Conservation (phyloP, 75 land plant species). For the Picea sitchensis region DNA sequence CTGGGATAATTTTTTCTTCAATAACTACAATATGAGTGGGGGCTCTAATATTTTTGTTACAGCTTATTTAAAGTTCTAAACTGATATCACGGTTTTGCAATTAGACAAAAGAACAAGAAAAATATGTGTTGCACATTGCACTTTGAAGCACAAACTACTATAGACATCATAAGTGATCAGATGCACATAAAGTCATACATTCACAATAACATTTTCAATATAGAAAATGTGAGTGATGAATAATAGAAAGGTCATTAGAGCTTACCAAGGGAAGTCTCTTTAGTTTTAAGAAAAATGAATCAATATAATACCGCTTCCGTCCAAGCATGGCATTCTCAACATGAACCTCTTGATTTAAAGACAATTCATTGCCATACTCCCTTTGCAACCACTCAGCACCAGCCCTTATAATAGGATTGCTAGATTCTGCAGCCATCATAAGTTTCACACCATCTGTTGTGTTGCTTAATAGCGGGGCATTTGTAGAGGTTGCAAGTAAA, state of each 20-base stretch:
- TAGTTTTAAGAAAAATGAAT: conserved; percentile 57
- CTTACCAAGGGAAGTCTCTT: conserved; percentile 70
- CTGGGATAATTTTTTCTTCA: too few relatives aligned
- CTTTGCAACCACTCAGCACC: conserved; percentile 65
- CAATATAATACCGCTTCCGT: conserved; percentile 47
- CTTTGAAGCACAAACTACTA: neutral
- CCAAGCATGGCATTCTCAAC: conserved; percentile 48
- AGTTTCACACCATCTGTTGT: conserved; percentile 26
- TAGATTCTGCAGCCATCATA: conserved; percentile 49
- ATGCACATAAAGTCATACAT: neutral
- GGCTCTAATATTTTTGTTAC: too few relatives aligned
- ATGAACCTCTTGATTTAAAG: conserved; percentile 40
- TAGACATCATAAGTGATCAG: neutral
- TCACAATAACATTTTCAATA: neutral
- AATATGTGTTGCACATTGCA: too few relatives aligned
- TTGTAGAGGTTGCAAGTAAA: conserved; percentile 68
- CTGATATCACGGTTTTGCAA: too few relatives aligned
- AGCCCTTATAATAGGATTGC: conserved; percentile 43
- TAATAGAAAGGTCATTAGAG: neutral
- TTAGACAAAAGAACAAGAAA: too few relatives aligned
- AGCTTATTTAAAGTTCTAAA: too few relatives aligned
- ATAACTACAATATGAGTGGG: too few relatives aligned
- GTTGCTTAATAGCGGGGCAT: conserved; percentile 45
- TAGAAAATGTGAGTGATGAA: neutral
- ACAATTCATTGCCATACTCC: conserved; percentile 35